These are phyloP conservation scores for Tylopilus vinaceipallidus DNA, from an alignment of 768 basidiomycete species.

Conservation along the genomic window DNA sequence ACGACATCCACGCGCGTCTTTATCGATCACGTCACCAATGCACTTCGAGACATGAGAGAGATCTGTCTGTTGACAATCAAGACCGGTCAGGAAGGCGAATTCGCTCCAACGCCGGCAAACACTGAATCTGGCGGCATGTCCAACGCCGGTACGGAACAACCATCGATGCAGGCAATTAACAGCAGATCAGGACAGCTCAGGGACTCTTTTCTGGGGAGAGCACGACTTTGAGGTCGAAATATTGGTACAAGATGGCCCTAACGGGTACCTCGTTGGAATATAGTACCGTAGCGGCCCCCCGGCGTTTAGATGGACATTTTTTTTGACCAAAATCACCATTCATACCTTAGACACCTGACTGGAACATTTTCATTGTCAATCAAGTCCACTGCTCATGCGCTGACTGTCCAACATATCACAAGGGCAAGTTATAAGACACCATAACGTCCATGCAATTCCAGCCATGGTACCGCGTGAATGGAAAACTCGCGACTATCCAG, in stretches of 20 bases:
- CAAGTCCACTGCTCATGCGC: background rate
- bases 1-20: slow-evolving; percentile 71
- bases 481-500: too few relatives aligned
- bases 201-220: slow-evolving; percentile 8
- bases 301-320: background rate
- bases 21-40: slow-evolving; percentile 56
- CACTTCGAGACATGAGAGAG: slow-evolving; percentile 66
- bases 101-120: background rate
- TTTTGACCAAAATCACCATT: slow-evolving; percentile 10
- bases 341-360: background rate
- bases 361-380: background rate
- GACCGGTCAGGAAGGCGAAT: slow-evolving; percentile 6
- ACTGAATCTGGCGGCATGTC: background rate
- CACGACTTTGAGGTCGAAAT: slow-evolving; percentile 16
- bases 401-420: too few relatives aligned
- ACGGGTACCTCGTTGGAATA: background rate
- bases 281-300: too few relatives aligned
- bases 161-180: background rate
- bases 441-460: too few relatives aligned
- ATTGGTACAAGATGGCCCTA: background rate
- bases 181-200: background rate
- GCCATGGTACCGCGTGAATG: too few relatives aligned
- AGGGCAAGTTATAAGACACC: too few relatives aligned
- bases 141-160: background rate
- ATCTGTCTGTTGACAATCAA: slow-evolving; percentile 38